Evolutionary conservation across 1,139 yeast genomes (phyloP), one percentile per base, ranked within the genome.

Genomic region (Suhomyces choctaworum): DNA sequence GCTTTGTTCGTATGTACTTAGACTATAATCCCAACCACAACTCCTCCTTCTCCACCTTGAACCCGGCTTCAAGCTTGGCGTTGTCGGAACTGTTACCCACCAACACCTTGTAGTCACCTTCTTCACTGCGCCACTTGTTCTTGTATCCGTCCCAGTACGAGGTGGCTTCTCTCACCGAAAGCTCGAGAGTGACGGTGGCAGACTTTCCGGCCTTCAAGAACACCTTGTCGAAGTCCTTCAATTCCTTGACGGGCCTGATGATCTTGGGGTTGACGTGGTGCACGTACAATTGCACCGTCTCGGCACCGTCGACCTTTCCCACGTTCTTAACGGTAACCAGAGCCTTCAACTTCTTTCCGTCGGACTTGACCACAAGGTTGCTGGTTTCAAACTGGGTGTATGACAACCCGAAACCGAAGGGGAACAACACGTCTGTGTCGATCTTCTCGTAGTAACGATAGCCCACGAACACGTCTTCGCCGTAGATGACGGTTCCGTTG

Each of bases 161-260:
- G 7, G 74, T 65, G 17, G 80, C 74, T 44, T 76, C 76, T 47
- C 70, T 73, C 42, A 69, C 42, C 1, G 69, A 61, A 16, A 74
- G 45, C 11, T 46, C 44, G 20, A 75, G 45, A 3, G 48, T 42
- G 17, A 68, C 76, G 3, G 59, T 49, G 41, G 60, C 57, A 19
- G 64, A 44, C 48, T 70, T 65, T 12, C 74, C 75, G 4, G 76
- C 58, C 24, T 56, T 48, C 39, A 78, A 52, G 22, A 46, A 49
- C 12, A 76, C 71, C 56, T 78, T 78, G 27, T 59, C 68, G 48
- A 74, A 78, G 27, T 72, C 80, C 53, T 73, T 76, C 50, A 78
- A 66, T 48, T 79, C 84, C 54, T 78, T 78, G 14, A 64, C 51
- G 11, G 83, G 82, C 48, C 83, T 68, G 27, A 60, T 61, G 32